phyloP scores from a whole-genome alignment of 2,329 filamentous ascomycete species.

The Sporothrix curviconia region DNA sequence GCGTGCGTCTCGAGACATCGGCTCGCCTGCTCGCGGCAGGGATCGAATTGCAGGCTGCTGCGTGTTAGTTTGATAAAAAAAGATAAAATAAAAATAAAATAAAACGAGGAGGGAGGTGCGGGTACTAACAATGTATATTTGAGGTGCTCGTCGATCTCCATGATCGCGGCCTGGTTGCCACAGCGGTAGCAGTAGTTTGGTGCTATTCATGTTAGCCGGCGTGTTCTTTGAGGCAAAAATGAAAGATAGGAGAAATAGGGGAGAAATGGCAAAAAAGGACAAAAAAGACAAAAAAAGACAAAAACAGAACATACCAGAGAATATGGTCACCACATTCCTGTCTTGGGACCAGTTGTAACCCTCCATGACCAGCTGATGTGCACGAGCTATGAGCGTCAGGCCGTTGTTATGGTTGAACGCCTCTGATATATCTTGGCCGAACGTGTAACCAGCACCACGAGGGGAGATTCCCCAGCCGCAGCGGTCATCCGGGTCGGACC shows the following conservation, averaged over 20 bases:
- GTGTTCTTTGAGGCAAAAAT: too few relatives aligned
- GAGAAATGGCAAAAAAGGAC: neutral
- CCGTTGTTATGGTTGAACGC: constrained; percentile 99
- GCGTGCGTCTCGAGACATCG: constrained; percentile 85
- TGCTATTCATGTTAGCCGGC: constrained; percentile 40
- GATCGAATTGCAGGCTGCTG: constrained; percentile 92
- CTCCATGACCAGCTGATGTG: constrained; percentile 98
- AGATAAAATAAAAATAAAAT: too few relatives aligned
- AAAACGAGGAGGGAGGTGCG: too few relatives aligned
- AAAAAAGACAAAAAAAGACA: neutral
- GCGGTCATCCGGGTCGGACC: constrained; percentile 96
- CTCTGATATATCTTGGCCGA: constrained; percentile 95
- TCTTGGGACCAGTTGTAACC: constrained; percentile 99
- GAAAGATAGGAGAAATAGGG: neutral
- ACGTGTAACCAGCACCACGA: constrained; percentile 89
- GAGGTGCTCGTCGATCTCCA: constrained; percentile 98
- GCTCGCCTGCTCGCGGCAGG: constrained; percentile 92
- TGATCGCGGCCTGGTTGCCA: constrained; percentile 98
- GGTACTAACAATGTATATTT: constrained; percentile 84
- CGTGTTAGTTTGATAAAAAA: constrained; percentile 25
- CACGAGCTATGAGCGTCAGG: constrained; percentile 87
- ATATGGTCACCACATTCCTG: constrained; percentile 96
- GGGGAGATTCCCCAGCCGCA: constrained; percentile 95
- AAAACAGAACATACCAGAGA: constrained; percentile 62
- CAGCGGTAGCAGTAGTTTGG: constrained; percentile 98